Evolutionary conservation across 2,329 filamentous ascomycete species (phyloP).

Genomic region (Exserohilum rostratum): DNA sequence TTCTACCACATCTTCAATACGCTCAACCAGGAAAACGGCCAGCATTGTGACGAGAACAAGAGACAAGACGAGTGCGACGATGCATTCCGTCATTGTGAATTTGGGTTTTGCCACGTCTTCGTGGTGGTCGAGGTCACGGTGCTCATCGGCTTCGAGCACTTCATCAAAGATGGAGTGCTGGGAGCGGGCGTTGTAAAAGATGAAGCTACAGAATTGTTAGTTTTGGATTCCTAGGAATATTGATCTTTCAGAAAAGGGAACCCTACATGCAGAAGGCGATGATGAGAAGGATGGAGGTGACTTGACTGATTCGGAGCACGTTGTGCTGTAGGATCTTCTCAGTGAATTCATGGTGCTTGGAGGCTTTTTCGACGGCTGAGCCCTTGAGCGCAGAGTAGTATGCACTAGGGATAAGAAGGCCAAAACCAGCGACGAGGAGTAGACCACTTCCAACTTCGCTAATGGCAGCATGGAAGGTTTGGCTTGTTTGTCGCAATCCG

Average conservation of each 20-base stretch:
- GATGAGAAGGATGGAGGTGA: conserved; percentile 46
- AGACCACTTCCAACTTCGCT: conserved; percentile 80
- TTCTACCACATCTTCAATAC: conserved; percentile 70
- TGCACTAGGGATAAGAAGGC: conserved; percentile 42
- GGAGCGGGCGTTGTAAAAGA: conserved; percentile 75
- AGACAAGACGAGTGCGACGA: conserved; percentile 68
- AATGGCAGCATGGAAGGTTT: conserved; percentile 75
- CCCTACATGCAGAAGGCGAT: conserved; percentile 48
- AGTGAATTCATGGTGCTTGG: conserved; percentile 41
- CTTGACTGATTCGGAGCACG: conserved; percentile 43
- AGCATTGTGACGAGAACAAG: conserved; percentile 74
- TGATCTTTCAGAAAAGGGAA: neutral
- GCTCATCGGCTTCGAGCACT: conserved; percentile 74
- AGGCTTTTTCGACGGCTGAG: conserved; percentile 30
- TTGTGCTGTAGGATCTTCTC: conserved; percentile 43
- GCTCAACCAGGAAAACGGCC: conserved; percentile 73
- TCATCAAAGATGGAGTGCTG: conserved; percentile 80
- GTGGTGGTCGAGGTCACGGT: conserved; percentile 67
- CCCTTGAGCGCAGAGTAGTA: conserved; percentile 54
- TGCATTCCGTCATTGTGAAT: conserved; percentile 75
- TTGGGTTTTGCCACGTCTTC: conserved; percentile 67
- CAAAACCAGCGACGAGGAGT: conserved; percentile 74
- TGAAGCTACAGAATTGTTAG: conserved; percentile 63
- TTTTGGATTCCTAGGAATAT: neutral
- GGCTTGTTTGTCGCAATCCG: conserved; percentile 70